Percentiles rank a stretch among this genome's conserved stretches.
Conservation (phyloP, 305 asterid species). For the Fraxinus velutina region DNA sequence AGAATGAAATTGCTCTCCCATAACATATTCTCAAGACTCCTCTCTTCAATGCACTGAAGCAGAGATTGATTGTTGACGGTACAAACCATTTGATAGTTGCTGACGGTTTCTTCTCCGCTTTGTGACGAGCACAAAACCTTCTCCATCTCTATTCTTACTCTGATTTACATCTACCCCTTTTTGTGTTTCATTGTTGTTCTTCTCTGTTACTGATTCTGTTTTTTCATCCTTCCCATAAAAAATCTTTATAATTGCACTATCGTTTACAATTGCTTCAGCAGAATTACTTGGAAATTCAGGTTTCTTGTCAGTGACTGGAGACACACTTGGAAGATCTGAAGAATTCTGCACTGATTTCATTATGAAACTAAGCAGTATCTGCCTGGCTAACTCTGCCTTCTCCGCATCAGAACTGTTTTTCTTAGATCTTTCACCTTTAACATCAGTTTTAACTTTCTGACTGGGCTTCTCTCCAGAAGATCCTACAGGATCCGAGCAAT, state of each 20-base stretch:
- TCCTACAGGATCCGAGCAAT: conserved; percentile 33
- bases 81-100: conserved; percentile 61
- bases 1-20: conserved; percentile 8
- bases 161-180: conserved; percentile 35
- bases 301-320: conserved; percentile 47
- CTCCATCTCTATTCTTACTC: conserved; percentile 59
- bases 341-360: conserved; percentile 79
- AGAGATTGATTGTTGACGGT: conserved; percentile 75
- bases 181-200: conserved; percentile 28
- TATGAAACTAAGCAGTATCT: conserved; percentile 88
- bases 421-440: conserved; percentile 44
- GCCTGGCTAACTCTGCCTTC: conserved; percentile 89
- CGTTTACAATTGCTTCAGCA: conserved; percentile 78
- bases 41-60: conserved; percentile 74
- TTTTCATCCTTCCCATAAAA: conserved; percentile 61
- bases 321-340: conserved; percentile 46
- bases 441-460: conserved; percentile 37
- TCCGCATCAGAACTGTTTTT: conserved; percentile 57
- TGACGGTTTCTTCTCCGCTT: conserved; percentile 81
- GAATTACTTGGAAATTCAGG: conserved; percentile 47
- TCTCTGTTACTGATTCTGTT: conserved; percentile 30
- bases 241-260: conserved; percentile 72
- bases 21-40: conserved; percentile 12
- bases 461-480: conserved; percentile 44
- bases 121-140: conserved; percentile 88